phyloP scores from a whole-genome alignment of 192 early-diverging fungal species.

The Phycomyces nitens region DNA sequence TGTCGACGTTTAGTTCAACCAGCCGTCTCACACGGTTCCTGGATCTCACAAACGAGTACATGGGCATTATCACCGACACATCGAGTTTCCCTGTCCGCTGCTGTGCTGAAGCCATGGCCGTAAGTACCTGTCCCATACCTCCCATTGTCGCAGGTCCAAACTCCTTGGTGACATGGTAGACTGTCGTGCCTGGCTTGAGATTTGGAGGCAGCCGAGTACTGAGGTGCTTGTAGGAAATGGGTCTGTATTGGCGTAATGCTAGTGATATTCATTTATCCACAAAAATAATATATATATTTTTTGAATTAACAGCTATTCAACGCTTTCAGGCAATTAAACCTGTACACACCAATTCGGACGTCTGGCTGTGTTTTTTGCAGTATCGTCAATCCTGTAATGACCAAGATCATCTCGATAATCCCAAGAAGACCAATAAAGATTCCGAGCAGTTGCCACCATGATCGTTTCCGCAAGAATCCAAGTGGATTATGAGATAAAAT shows the following conservation, averaged over 20 bases:
- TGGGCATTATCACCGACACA: slow-evolving; percentile 49
- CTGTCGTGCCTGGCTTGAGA: slow-evolving; percentile 32
- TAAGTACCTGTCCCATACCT: slow-evolving; percentile 51
- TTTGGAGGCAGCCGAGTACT: slow-evolving; percentile 19
- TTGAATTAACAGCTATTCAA: too few relatives aligned
- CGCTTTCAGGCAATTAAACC: too few relatives aligned
- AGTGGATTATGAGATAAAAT: not conserved
- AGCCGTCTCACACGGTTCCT: slow-evolving; percentile 21
- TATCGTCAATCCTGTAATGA: slow-evolving; percentile 29
- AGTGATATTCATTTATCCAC: not conserved
- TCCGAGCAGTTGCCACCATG: slow-evolving; percentile 38
- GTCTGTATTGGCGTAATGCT: slow-evolving; percentile 41
- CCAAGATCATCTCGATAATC: slow-evolving; percentile 28
- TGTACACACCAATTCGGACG: slow-evolving; percentile 39
- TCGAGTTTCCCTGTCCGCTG: slow-evolving; percentile 32
- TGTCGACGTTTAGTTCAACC: slow-evolving; percentile 31
- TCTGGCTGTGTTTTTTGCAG: slow-evolving; percentile 33
- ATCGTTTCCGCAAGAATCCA: slow-evolving; percentile 19
- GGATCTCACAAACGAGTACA: slow-evolving; percentile 42
- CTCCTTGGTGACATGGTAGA: slow-evolving; percentile 59
- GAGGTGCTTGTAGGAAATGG: slow-evolving; percentile 43
- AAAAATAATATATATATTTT: too few relatives aligned
- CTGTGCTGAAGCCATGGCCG: slow-evolving; percentile 45
- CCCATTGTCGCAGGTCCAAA: slow-evolving; percentile 54
- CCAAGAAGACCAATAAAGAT: slow-evolving; percentile 27